Percentiles rank a stretch among this genome's conserved stretches.
Evolutionary conservation across 148 eudicot genomes (phyloP).

Genomic region (Chenopodium suecicum): DNA sequence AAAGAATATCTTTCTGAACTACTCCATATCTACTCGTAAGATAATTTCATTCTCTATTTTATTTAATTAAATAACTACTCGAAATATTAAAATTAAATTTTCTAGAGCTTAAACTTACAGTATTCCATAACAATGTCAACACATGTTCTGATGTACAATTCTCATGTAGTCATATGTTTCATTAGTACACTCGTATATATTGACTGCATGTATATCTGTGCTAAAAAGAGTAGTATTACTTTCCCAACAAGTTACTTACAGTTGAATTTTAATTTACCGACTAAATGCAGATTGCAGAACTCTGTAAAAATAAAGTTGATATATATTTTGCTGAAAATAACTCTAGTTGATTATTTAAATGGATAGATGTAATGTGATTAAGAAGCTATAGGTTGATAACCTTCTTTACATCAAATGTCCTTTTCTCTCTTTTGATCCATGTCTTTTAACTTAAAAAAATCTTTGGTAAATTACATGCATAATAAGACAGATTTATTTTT

Average conservation of each 20-base stretch:
- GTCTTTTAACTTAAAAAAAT: constrained; percentile 11
- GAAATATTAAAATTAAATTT: no score
- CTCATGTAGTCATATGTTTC: no score
- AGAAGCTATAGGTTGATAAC: neutral
- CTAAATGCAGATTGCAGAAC: neutral
- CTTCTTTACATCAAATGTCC: constrained; percentile 16
- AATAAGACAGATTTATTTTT: neutral
- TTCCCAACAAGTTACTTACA: neutral
- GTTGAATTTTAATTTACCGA: neutral
- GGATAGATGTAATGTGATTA: constrained; percentile 14
- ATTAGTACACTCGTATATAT: neutral
- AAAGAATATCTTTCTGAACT: no score
- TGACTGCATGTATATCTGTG: constrained; percentile 1
- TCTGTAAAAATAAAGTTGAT: neutral
- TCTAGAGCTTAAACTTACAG: no score
- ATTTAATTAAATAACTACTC: no score
- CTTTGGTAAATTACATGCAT: neutral
- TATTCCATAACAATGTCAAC: no score
- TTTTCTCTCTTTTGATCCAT: constrained; percentile 5
- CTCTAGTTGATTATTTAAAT: neutral
- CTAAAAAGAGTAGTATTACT: neutral
- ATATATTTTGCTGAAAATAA: neutral
- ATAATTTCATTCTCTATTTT: no score
- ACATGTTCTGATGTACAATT: no score
- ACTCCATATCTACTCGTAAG: no score